Percentiles rank a stretch among this genome's conserved stretches.
Evolutionary conservation across 495 filamentous ascomycete genomes (phyloP).

Genomic region (Amniculicola lignicola): DNA sequence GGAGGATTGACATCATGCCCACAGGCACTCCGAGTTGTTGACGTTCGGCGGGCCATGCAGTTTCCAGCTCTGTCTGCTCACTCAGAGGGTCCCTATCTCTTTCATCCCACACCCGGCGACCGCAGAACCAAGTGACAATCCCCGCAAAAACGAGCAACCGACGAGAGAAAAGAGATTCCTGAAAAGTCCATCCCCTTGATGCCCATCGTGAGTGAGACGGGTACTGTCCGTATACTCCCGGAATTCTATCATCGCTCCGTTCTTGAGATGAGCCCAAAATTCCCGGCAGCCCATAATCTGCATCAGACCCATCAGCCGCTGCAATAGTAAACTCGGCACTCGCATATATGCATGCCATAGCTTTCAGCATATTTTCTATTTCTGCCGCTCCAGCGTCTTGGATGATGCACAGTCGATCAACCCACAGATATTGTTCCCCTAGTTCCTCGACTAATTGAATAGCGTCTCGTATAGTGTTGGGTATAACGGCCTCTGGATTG

Average conservation of each 20-base stretch:
- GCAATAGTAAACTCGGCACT: slow-evolving; percentile 3
- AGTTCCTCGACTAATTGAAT: not conserved
- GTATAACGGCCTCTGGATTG: not conserved
- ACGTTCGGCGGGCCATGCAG: not conserved
- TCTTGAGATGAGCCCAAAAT: not conserved
- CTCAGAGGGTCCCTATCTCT: not conserved
- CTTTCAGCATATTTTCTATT: not conserved
- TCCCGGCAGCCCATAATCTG: not conserved
- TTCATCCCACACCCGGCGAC: not conserved
- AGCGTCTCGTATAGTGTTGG: not conserved
- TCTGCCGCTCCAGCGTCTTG: not conserved
- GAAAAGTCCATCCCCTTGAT: slow-evolving; percentile 4
- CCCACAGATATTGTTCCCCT: slow-evolving; percentile 8
- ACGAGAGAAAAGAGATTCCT: not conserved
- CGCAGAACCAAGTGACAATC: not conserved
- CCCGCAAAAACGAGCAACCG: not conserved
- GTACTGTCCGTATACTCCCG: not conserved
- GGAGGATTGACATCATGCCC: not conserved
- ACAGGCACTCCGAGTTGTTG: not conserved
- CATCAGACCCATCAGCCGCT: not conserved
- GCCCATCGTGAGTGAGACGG: not conserved
- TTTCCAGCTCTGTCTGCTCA: not conserved
- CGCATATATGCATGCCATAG: slow-evolving; percentile 5
- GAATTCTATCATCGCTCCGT: not conserved
- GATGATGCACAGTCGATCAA: slow-evolving; percentile 4